These are phyloP conservation scores for Macrotyloma uniflorum DNA, from an alignment of 306 rosid species.

Conservation along the genomic window DNA sequence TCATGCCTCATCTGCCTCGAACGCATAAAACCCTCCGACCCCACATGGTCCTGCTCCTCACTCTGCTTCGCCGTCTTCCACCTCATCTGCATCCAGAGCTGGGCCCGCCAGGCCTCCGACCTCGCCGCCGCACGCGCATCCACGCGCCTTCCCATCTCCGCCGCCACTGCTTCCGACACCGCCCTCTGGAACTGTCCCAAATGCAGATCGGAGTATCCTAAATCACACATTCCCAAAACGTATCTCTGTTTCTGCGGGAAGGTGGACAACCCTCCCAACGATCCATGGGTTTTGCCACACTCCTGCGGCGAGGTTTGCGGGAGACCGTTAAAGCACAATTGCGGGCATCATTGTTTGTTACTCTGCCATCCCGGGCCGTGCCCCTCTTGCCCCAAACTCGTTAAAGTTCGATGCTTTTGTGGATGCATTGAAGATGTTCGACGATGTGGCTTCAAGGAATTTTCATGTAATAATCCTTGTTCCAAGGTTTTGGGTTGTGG, in stretches of 20 bases:
- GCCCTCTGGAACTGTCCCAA: constrained; percentile 94
- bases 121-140: constrained; percentile 74
- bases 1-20: constrained; percentile 95
- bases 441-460: constrained; percentile 80
- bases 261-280: constrained; percentile 73
- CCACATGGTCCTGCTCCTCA: constrained; percentile 91
- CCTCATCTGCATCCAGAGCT: constrained; percentile 86
- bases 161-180: constrained; percentile 49
- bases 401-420: constrained; percentile 75
- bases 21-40: constrained; percentile 77
- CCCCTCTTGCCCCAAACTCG: constrained; percentile 89
- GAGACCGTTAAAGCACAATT: constrained; percentile 67
- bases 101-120: constrained; percentile 88
- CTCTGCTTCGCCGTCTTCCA: constrained; percentile 93
- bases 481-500: constrained; percentile 66
- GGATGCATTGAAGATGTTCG: constrained; percentile 62
- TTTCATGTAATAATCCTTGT: constrained; percentile 66
- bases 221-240: constrained; percentile 65
- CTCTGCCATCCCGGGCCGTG: constrained; percentile 97
- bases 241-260: constrained; percentile 86
- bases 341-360: constrained; percentile 83
- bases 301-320: constrained; percentile 90
- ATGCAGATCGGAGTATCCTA: constrained; percentile 72
- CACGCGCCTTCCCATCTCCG: constrained; percentile 71
- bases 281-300: constrained; percentile 94